Percentiles rank a stretch among this genome's conserved stretches.
Evolutionary conservation across 108 stramenopile species (phyloP).

Genomic region (Asterionellopsis glacialis): DNA sequence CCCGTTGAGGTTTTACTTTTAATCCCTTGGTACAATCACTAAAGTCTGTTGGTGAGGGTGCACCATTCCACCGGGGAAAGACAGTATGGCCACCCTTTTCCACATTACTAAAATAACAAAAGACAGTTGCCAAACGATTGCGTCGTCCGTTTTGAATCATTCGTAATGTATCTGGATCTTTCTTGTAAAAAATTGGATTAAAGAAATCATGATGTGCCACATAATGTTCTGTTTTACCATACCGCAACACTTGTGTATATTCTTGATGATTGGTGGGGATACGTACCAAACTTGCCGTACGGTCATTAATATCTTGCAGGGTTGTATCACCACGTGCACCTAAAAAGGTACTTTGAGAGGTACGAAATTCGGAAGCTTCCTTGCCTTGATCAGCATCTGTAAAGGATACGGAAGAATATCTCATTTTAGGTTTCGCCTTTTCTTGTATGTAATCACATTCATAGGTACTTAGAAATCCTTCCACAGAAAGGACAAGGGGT

Average conservation of each 20-base stretch:
- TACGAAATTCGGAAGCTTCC: constrained; percentile 83
- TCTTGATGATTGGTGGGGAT: constrained; percentile 69
- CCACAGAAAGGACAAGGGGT: constrained; percentile 60
- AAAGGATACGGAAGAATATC: constrained; percentile 65
- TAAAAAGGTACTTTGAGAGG: constrained; percentile 75
- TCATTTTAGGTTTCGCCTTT: constrained; percentile 57
- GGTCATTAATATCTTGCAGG: constrained; percentile 44
- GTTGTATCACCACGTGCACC: constrained; percentile 29
- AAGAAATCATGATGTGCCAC: constrained; percentile 83
- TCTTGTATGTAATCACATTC: constrained; percentile 77
- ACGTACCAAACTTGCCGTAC: constrained; percentile 61
- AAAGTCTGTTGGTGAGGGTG: constrained; percentile 8
- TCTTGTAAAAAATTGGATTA: constrained; percentile 43
- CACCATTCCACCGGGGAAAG: constrained; percentile 40
- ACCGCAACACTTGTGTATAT: constrained; percentile 63
- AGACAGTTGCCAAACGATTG: constrained; percentile 88
- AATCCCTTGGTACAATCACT: constrained; percentile 34
- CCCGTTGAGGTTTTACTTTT: constrained; percentile 68
- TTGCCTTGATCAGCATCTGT: constrained; percentile 84
- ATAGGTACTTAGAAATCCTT: constrained; percentile 61
- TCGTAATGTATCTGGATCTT: constrained; percentile 24
- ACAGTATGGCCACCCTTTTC: constrained; percentile 68
- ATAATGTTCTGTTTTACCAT: constrained; percentile 63
- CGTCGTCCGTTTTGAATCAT: constrained; percentile 50
- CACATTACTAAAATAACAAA: constrained; percentile 86